These are phyloP conservation scores for Aspergillus felis DNA, from an alignment of 2,329 filamentous ascomycete genomes.

Conservation along the genomic window DNA sequence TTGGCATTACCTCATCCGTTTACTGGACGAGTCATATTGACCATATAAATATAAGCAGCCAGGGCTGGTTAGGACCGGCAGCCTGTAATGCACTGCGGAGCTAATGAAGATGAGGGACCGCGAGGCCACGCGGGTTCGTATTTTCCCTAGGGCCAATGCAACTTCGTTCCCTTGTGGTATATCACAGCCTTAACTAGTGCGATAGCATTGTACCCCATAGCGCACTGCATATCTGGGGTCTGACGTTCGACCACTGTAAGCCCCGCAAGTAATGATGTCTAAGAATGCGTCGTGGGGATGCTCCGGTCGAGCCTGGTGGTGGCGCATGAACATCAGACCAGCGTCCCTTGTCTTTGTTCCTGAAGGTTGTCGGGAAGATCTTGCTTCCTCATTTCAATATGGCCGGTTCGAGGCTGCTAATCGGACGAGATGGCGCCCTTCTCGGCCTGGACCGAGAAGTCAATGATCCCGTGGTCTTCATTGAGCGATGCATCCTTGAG, in stretches of 20 bases:
- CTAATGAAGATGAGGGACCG: not conserved
- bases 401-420: not conserved
- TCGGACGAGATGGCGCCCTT: not conserved
- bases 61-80: not conserved
- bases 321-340: too few relatives aligned
- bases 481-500: not conserved
- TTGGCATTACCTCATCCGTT: not conserved
- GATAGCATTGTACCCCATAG: not conserved
- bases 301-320: not conserved
- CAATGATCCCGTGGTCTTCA: not conserved
- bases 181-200: not conserved
- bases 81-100: not conserved
- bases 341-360: not conserved
- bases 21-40: not conserved
- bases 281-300: not conserved
- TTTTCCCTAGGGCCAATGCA: not conserved
- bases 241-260: not conserved
- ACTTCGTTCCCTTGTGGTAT: not conserved
- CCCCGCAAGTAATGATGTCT: not conserved
- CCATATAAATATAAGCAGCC: not conserved
- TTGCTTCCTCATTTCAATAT: not conserved
- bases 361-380: not conserved
- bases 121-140: not conserved
- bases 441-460: not conserved
- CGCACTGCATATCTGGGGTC: not conserved